A percentile compares a stretch with the other conserved stretches of the same genome.
Conservation (phyloP, 345 rosid species). For the Populus nigra region DNA sequence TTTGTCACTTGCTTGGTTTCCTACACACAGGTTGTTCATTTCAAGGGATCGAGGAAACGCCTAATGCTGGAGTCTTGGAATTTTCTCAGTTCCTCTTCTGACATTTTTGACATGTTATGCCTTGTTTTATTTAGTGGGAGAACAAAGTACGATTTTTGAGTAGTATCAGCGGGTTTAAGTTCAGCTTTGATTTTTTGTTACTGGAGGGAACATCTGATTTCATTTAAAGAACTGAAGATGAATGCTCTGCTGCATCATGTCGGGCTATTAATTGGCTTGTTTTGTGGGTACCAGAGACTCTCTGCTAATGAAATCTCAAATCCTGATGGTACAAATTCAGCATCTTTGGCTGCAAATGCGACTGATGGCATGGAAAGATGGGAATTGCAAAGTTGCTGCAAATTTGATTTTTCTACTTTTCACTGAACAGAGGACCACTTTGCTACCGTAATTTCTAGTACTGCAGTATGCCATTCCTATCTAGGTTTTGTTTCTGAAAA, state of each 20-base stretch:
- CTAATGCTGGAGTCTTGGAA: slow-evolving; percentile 97
- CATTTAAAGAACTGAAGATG: not conserved
- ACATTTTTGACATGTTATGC: slow-evolving; percentile 75
- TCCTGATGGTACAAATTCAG: not conserved
- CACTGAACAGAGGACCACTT: not conserved
- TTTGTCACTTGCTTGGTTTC: not conserved
- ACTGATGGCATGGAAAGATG: not conserved
- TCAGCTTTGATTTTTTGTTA: not conserved
- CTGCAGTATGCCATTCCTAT: not conserved
- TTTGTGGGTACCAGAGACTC: not conserved
- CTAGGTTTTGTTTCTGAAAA: not conserved
- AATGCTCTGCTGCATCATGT: slow-evolving; percentile 1
- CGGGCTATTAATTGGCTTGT: not conserved
- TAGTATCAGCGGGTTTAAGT: not conserved
- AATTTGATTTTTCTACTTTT: not conserved
- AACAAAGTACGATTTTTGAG: slow-evolving; percentile 84
- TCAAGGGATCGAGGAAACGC: slow-evolving; percentile 96
- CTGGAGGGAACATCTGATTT: not conserved
- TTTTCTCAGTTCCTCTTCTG: slow-evolving; percentile 46
- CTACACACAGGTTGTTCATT: slow-evolving; percentile 68
- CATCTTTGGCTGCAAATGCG: not conserved
- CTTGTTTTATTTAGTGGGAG: slow-evolving; percentile 82
- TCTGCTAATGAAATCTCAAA: not conserved
- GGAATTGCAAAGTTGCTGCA: not conserved
- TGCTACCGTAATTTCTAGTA: not conserved